phyloP scores from a whole-genome alignment of 2,329 filamentous ascomycete species.

The Dactylellina drechsleri region DNA sequence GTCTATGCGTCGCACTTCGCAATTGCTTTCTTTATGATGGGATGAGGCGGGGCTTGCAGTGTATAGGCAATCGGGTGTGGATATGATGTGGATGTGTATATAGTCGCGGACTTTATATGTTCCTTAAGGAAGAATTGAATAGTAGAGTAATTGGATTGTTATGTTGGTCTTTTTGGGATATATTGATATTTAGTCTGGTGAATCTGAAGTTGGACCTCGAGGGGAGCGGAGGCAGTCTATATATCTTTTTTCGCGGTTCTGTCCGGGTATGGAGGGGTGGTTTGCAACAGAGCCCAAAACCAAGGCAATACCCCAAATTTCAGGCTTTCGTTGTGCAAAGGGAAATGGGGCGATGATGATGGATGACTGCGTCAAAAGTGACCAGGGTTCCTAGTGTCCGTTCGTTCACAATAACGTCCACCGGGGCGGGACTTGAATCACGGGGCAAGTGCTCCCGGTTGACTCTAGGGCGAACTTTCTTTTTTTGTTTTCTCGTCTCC shows the following conservation, averaged over 20 bases:
- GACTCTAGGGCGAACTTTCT: neutral
- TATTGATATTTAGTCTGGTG: slow-evolving; percentile 38
- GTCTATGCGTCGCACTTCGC: slow-evolving; percentile 20
- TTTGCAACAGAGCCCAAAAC: slow-evolving; percentile 44
- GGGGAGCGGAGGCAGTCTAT: slow-evolving; percentile 49
- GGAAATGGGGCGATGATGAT: slow-evolving; percentile 55
- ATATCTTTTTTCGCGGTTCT: slow-evolving; percentile 54
- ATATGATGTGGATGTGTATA: neutral
- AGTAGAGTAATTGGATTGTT: slow-evolving; percentile 39
- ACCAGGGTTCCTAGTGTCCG: slow-evolving; percentile 40
- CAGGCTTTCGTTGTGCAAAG: slow-evolving; percentile 52
- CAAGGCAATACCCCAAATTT: slow-evolving; percentile 53
- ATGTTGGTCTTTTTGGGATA: slow-evolving; percentile 23
- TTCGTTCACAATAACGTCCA: slow-evolving; percentile 37
- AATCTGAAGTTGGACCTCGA: slow-evolving; percentile 29
- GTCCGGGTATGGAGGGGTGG: slow-evolving; percentile 49
- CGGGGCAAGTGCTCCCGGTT: neutral
- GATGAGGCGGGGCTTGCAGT: slow-evolving; percentile 7
- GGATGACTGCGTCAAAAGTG: slow-evolving; percentile 52
- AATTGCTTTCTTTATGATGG: slow-evolving; percentile 12
- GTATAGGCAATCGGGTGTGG: neutral
- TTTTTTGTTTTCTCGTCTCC: neutral
- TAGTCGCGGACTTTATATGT: slow-evolving; percentile 3
- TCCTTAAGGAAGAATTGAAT: slow-evolving; percentile 19
- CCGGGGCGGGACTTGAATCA: slow-evolving; percentile 18